These are phyloP conservation scores for Mycosphaerelloides madeirae DNA, from an alignment of 2,329 filamentous ascomycete genomes.

Conservation along the genomic window DNA sequence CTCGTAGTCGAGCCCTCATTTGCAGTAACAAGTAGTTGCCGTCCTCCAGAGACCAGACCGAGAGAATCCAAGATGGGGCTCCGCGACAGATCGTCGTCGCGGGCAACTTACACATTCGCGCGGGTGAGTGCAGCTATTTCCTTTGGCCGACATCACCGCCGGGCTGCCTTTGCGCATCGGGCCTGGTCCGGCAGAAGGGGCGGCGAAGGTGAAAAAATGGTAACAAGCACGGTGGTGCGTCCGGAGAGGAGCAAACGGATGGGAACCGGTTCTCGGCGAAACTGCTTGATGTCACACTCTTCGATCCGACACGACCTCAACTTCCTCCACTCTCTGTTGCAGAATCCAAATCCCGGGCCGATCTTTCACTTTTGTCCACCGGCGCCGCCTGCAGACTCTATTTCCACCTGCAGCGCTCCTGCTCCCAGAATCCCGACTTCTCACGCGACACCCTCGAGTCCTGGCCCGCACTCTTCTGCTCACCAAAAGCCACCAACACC, in stretches of 20 bases:
- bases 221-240: too few relatives aligned
- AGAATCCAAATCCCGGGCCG: background rate
- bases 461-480: too few relatives aligned
- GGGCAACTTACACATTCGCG: background rate
- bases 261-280: background rate
- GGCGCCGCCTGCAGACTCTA: background rate
- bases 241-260: too few relatives aligned
- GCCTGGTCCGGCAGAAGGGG: background rate
- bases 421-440: background rate
- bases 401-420: background rate
- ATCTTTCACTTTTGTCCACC: background rate
- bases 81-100: conserved; percentile 1
- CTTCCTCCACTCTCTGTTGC: too few relatives aligned
- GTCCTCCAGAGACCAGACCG: background rate
- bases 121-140: background rate
- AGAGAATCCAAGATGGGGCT: background rate
- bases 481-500: background rate
- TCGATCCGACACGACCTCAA: too few relatives aligned
- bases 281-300: too few relatives aligned
- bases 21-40: too few relatives aligned
- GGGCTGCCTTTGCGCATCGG: background rate
- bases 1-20: background rate
- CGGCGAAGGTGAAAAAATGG: too few relatives aligned
- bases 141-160: background rate
- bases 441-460: background rate